Evolutionary conservation across 2,329 filamentous ascomycete genomes (phyloP), one percentile per base, ranked within the genome.

Genomic region (Fusarium avenaceum): DNA sequence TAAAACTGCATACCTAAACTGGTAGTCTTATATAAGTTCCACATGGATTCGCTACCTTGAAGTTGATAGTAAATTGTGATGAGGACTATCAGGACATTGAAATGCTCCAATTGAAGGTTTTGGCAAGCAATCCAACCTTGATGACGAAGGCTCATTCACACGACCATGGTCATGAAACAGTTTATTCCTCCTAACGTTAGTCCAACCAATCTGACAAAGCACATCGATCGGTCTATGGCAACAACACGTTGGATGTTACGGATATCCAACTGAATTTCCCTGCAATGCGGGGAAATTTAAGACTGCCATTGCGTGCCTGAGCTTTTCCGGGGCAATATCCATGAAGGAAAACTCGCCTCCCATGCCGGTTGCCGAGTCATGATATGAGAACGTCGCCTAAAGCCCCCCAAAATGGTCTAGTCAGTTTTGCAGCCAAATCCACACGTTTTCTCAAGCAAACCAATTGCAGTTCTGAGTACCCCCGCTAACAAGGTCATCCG

Each of bases 311-410:
- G 14, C 15, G 7, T 14, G 45, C 39, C 44, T 50, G 32, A 39
- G 52, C 30, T 39, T 35, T 55, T 55, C 57, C 46, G 57, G 57
- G 42, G 58, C 57, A 61, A 54, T 24, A 33, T 22, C 33, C 7
- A 42, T 14, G n/a, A 54, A 62, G 51, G 14, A 39, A 57, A 62
- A 38, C 20, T 48, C 4, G 33, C 14, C 38, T 28, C 24, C 22
- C 7, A 19, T 38, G 26, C 26, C 10, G 30, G 19, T 24, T 38
- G 20, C 57, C 49, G 59, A 63, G 59, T 63, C 57, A 63, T 63
- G 57, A 26, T 15, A 24, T 56, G 26, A 43, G 30, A 33, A 24
- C 3, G 59, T 63, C 59, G 59, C 57, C 49, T 63, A 57, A 33
- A 0, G 1, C 49, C 59, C 59, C 53, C 38, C 1, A 7, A 63